phyloP scores from a whole-genome alignment of 176 grass and related monocot genomes.

The Juncus inflexus region DNA sequence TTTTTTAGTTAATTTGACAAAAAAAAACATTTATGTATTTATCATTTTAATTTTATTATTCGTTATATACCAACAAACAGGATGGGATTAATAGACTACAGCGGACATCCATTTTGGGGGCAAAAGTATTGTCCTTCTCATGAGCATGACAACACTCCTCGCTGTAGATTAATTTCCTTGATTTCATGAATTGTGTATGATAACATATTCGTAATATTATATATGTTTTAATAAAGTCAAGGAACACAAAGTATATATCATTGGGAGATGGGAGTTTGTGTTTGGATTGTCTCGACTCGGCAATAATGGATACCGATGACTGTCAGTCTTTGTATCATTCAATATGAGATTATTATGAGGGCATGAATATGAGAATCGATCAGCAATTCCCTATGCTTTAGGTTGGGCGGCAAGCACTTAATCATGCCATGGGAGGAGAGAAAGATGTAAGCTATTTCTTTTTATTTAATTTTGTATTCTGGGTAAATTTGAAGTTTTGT shows the following conservation, averaged over 20 bases:
- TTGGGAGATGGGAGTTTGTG: constrained; percentile 83
- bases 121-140: constrained; percentile 85
- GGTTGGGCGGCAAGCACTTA: constrained; percentile 94
- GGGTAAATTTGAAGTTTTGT: background rate
- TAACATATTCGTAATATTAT: background rate
- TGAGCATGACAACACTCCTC: constrained; percentile 58
- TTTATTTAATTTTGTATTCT: constrained; percentile 1
- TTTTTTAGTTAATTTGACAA: background rate
- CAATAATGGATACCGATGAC: constrained; percentile 84
- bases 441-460: constrained; percentile 42
- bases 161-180: constrained; percentile 27
- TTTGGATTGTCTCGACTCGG: constrained; percentile 79
- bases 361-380: constrained; percentile 96
- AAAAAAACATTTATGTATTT: constrained; percentile 3
- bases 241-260: constrained; percentile 63
- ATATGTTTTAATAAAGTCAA: constrained; percentile 42
- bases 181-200: background rate
- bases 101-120: constrained; percentile 83
- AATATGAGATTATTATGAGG: constrained; percentile 95
- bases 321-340: constrained; percentile 84
- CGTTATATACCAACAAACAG: constrained; percentile 71
- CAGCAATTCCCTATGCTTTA: constrained; percentile 95
- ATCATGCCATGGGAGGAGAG: constrained; percentile 97
- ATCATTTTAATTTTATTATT: constrained; percentile 12
- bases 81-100: constrained; percentile 67